These are phyloP conservation scores for Fagopyrum esculentum DNA, from an alignment of 148 eudicot species.

Conservation along the genomic window DNA sequence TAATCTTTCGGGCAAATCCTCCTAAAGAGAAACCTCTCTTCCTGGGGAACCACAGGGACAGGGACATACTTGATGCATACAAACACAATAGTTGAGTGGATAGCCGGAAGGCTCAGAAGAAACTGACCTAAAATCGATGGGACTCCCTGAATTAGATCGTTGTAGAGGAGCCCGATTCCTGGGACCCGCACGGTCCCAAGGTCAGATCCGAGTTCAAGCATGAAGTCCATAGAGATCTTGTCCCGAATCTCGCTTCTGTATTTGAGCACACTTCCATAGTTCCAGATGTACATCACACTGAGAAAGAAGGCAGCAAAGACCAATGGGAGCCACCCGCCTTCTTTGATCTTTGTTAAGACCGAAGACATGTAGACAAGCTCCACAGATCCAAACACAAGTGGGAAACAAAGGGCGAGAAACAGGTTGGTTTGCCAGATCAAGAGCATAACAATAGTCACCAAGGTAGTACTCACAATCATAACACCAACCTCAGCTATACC, in stretches of 20 bases:
- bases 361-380: slow-evolving; percentile 79
- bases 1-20: slow-evolving; percentile 81
- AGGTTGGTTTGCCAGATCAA: slow-evolving; percentile 91
- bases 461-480: slow-evolving; percentile 78
- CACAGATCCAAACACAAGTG: slow-evolving; percentile 62
- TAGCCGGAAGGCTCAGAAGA: slow-evolving; percentile 73
- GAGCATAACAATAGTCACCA: slow-evolving; percentile 94
- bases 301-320: slow-evolving; percentile 74
- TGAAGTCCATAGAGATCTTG: slow-evolving; percentile 72
- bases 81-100: slow-evolving; percentile 74
- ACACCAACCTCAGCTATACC: slow-evolving; percentile 99
- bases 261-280: slow-evolving; percentile 88
- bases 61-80: slow-evolving; percentile 92
- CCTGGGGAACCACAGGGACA: slow-evolving; percentile 75
- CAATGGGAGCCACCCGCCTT: slow-evolving; percentile 96
- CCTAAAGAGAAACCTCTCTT: slow-evolving; percentile 82
- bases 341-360: slow-evolving; percentile 65
- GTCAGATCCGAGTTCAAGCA: slow-evolving; percentile 69
- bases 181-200: slow-evolving; percentile 83
- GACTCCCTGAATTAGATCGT: slow-evolving; percentile 82
- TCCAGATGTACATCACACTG: slow-evolving; percentile 85
- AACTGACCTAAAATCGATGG: slow-evolving; percentile 84
- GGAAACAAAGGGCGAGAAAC: slow-evolving; percentile 62
- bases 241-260: slow-evolving; percentile 74
- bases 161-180: slow-evolving; percentile 79